A percentile compares a stretch with the other conserved stretches of the same genome.
These are phyloP conservation scores for Geosiphon pyriformis DNA, from an alignment of 192 early-diverging fungal species.

Conservation along the genomic window DNA sequence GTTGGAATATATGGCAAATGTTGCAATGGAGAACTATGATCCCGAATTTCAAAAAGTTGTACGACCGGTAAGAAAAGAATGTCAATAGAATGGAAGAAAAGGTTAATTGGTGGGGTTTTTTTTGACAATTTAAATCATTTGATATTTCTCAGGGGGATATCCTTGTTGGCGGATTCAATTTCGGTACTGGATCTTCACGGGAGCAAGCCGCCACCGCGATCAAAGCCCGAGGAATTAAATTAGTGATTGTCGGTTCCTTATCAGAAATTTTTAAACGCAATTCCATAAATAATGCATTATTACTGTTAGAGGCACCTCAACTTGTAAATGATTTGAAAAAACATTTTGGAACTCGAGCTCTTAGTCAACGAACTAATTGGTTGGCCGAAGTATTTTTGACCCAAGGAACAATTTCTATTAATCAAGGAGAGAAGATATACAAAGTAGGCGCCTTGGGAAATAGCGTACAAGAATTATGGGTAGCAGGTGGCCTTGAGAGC, in stretches of 20 bases:
- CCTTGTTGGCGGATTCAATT: slow-evolving; percentile 90
- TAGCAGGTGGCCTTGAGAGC: slow-evolving; percentile 88
- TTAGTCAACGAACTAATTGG: slow-evolving; percentile 78
- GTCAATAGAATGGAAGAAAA: too few species aligned
- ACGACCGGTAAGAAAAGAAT: slow-evolving; percentile 49
- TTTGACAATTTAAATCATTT: not conserved
- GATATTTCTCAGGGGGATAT: slow-evolving; percentile 59
- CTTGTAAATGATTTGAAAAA: slow-evolving; percentile 71
- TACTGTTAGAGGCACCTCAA: slow-evolving; percentile 82
- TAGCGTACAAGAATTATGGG: slow-evolving; percentile 96
- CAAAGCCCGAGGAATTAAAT: slow-evolving; percentile 74
- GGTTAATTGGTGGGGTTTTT: too few species aligned
- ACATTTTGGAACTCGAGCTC: slow-evolving; percentile 33
- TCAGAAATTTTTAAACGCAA: slow-evolving; percentile 99
- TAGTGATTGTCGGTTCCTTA: slow-evolving; percentile 88
- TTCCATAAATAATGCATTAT: slow-evolving; percentile 95
- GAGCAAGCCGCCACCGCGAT: slow-evolving; percentile 98
- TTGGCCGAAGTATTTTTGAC: slow-evolving; percentile 64
- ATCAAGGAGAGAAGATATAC: slow-evolving; percentile 35
- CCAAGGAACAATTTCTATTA: slow-evolving; percentile 55
- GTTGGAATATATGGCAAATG: slow-evolving; percentile 82
- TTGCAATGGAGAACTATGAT: slow-evolving; percentile 99
- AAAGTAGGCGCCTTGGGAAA: slow-evolving; percentile 64
- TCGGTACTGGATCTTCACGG: slow-evolving; percentile 95
- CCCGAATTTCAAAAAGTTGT: slow-evolving; percentile 70